These are phyloP conservation scores for Lipomyces chichibuensis DNA, from an alignment of 805 yeast genomes.

Conservation along the genomic window DNA sequence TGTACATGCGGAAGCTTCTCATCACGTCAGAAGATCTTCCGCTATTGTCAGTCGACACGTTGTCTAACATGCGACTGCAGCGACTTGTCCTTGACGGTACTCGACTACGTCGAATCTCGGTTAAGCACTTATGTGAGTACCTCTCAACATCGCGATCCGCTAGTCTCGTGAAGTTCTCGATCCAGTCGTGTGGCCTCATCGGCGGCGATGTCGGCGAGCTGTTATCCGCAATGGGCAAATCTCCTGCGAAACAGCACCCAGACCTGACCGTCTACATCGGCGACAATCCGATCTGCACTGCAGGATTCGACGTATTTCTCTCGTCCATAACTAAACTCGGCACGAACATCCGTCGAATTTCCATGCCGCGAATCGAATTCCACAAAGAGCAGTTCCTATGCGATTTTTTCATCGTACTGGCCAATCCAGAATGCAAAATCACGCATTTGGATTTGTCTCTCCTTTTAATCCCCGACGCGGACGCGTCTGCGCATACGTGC, in stretches of 20 bases:
- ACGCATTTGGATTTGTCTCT: slow-evolving; percentile 37
- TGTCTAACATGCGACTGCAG: slow-evolving; percentile 32
- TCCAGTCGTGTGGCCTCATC: slow-evolving; percentile 37
- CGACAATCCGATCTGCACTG: slow-evolving; percentile 32
- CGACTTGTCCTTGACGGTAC: slow-evolving; percentile 36
- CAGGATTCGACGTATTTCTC: slow-evolving; percentile 28
- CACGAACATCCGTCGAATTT: slow-evolving; percentile 21
- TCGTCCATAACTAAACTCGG: slow-evolving; percentile 13
- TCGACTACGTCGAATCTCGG: slow-evolving; percentile 29
- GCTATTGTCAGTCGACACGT: slow-evolving; percentile 30
- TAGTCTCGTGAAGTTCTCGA: slow-evolving; percentile 30
- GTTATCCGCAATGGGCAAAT: slow-evolving; percentile 30
- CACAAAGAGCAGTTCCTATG: slow-evolving; percentile 30
- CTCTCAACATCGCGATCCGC: slow-evolving; percentile 20
- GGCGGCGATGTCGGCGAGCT: slow-evolving; percentile 32
- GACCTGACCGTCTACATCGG: slow-evolving; percentile 33
- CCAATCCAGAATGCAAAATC: slow-evolving; percentile 24
- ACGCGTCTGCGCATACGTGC: slow-evolving; percentile 37
- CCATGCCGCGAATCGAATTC: slow-evolving; percentile 37
- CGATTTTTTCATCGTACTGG: slow-evolving; percentile 25
- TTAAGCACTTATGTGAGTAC: slow-evolving; percentile 28
- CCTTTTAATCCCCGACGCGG: slow-evolving; percentile 37
- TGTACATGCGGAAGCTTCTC: slow-evolving; percentile 26
- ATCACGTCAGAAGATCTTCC: slow-evolving; percentile 35
- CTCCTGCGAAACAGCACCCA: slow-evolving; percentile 19